Conservation (phyloP, 768 basidiomycete genomes). For the Leccinum olivaceopallidum region DNA sequence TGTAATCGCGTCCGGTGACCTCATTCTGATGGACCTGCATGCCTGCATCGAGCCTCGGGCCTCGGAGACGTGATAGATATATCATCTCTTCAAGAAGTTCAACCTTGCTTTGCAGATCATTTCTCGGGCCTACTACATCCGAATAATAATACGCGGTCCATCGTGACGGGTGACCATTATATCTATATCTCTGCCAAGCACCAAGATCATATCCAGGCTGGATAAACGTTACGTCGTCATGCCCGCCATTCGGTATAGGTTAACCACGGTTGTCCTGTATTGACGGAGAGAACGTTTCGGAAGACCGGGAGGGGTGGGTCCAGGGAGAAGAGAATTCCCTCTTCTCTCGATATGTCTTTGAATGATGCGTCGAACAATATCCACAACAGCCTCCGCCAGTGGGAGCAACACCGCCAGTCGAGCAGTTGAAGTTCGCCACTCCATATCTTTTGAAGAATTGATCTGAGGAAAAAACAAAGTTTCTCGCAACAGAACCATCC, state of each 20-base stretch:
- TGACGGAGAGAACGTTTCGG: not conserved
- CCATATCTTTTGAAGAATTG: not conserved
- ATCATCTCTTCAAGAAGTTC: too few species aligned
- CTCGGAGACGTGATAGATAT: too few species aligned
- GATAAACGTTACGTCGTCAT: too few species aligned
- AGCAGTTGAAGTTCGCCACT: not conserved
- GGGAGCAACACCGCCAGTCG: not conserved
- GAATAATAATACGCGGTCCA: too few species aligned
- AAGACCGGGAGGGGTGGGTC: not conserved
- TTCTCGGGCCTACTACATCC: too few species aligned
- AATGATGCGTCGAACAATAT: not conserved
- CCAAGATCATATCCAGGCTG: too few species aligned
- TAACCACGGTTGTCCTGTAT: not conserved
- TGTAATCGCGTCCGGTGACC: too few species aligned
- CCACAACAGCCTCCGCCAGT: not conserved
- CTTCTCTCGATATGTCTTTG: not conserved
- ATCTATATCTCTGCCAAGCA: too few species aligned
- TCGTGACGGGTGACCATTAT: too few species aligned
- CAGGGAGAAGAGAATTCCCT: not conserved
- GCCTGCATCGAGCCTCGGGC: too few species aligned
- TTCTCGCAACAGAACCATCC: not conserved
- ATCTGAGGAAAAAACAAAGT: not conserved
- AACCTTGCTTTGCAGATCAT: too few species aligned
- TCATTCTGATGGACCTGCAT: too few species aligned
- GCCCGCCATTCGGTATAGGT: not conserved